These are phyloP conservation scores for Ampelocalamus luodianensis DNA, from an alignment of 176 grass and related monocot species.

Conservation along the genomic window DNA sequence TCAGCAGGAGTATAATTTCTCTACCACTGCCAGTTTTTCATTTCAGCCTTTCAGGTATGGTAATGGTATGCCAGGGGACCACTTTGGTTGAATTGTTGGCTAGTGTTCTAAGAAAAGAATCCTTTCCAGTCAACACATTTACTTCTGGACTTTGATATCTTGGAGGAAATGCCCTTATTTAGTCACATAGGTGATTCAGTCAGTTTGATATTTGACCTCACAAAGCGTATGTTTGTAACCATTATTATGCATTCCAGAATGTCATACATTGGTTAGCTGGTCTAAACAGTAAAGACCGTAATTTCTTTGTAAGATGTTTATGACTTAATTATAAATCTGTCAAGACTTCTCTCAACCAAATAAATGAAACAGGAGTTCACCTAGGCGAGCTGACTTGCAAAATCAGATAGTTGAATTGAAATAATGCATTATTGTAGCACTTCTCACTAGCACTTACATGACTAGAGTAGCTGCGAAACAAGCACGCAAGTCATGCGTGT, in stretches of 20 bases:
- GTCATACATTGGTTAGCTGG: not conserved
- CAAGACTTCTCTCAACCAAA: too few relatives aligned
- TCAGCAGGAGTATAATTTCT: conserved; percentile 23
- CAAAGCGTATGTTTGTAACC: not conserved
- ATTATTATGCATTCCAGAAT: not conserved
- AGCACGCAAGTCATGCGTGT: not conserved
- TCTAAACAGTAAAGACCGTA: not conserved
- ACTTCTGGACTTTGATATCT: not conserved
- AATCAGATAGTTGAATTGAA: not conserved
- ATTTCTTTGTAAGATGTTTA: too few relatives aligned
- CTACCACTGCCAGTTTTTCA: conserved; percentile 17
- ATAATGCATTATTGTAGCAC: not conserved
- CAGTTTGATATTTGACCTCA: not conserved
- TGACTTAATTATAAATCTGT: too few relatives aligned
- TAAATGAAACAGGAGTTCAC: too few relatives aligned
- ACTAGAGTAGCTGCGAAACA: not conserved
- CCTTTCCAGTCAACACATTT: conserved; percentile 23
- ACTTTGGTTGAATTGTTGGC: conserved; percentile 26
- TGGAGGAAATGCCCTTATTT: not conserved
- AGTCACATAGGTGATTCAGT: not conserved
- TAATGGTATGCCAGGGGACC: conserved; percentile 12
- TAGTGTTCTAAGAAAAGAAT: not conserved
- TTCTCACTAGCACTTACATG: not conserved
- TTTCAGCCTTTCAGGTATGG: conserved; percentile 28
- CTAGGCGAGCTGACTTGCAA: not conserved